Evolutionary conservation across 768 basidiomycete species (phyloP).

Genomic region (Boletus tomentosulus): DNA sequence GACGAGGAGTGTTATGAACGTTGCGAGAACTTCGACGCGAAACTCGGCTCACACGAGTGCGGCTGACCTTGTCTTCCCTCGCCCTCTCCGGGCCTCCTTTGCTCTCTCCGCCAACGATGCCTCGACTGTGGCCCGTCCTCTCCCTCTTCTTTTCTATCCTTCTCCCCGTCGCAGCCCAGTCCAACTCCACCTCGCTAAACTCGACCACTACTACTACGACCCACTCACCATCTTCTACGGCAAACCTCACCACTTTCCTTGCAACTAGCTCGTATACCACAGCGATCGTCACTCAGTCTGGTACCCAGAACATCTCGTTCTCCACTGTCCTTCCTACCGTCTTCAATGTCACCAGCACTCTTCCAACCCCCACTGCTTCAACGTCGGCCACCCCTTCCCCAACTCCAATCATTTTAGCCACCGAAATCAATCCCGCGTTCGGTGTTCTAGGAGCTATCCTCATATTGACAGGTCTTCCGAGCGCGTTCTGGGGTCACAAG

Average conservation of each 20-base stretch:
- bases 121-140: conserved; percentile 1
- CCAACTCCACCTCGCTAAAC: conserved; percentile 14
- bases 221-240: conserved; percentile 2
- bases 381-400: conserved; percentile 37
- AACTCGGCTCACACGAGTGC: conserved; percentile 20
- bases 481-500: conserved; percentile 91
- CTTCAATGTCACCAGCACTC: conserved; percentile 58
- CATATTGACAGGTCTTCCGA: conserved; percentile 85
- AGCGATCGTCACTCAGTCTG: conserved; percentile 45
- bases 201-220: conserved; percentile 10
- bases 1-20: conserved; percentile 4
- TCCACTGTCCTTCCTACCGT: conserved; percentile 56
- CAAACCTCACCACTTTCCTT: conserved; percentile 49
- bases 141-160: conserved; percentile 28
- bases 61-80: conserved; percentile 27
- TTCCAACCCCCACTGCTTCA: conserved; percentile 46
- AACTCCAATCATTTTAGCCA: conserved; percentile 43
- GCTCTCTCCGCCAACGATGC: conserved; percentile 11
- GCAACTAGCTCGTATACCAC: conserved; percentile 51
- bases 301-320: conserved; percentile 45
- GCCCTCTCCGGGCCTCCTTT: conserved; percentile 6
- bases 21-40: background rate
- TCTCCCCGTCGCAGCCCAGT: conserved; percentile 37
- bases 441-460: conserved; percentile 85
- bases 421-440: conserved; percentile 82